Conservation (phyloP, 768 basidiomycete genomes). For the Kwoniella pini region DNA sequence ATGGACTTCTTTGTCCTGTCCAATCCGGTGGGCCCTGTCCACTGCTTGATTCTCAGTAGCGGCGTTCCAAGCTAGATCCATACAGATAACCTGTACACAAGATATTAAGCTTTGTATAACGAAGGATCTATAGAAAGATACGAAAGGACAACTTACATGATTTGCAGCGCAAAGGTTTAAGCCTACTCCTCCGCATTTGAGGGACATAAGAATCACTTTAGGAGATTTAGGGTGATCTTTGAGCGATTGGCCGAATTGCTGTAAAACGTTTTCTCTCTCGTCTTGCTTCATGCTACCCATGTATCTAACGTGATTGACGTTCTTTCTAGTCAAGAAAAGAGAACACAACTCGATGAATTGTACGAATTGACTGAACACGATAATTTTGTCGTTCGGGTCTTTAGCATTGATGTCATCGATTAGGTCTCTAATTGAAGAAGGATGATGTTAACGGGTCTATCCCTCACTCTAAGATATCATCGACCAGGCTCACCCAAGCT, state of each 20-base stretch:
- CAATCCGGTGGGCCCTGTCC: conserved; percentile 56
- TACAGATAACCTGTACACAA: conserved; percentile 47
- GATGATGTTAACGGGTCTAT: neutral
- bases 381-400: conserved; percentile 64
- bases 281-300: conserved; percentile 52
- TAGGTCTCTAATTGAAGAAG: conserved; percentile 62
- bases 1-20: conserved; percentile 49
- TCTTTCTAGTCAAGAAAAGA: conserved; percentile 62
- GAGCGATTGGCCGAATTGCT: conserved; percentile 37
- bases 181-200: conserved; percentile 55
- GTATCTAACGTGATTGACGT: conserved; percentile 45
- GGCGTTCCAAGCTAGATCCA: conserved; percentile 55
- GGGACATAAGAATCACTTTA: conserved; percentile 53
- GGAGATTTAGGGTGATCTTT: conserved; percentile 34
- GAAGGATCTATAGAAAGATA: neutral
- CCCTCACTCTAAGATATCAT: neutral
- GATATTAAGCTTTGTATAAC: neutral
- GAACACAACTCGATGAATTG: conserved; percentile 66
- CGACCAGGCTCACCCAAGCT: conserved; percentile 25
- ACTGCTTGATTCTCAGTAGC: conserved; percentile 54
- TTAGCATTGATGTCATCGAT: conserved; percentile 59
- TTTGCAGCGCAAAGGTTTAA: conserved; percentile 44
- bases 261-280: conserved; percentile 48
- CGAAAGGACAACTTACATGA: conserved; percentile 14
- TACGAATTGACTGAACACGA: conserved; percentile 74